Base-by-base conservation (phyloP, 805 yeast species). In the Lipomyces yamadae region DNA sequence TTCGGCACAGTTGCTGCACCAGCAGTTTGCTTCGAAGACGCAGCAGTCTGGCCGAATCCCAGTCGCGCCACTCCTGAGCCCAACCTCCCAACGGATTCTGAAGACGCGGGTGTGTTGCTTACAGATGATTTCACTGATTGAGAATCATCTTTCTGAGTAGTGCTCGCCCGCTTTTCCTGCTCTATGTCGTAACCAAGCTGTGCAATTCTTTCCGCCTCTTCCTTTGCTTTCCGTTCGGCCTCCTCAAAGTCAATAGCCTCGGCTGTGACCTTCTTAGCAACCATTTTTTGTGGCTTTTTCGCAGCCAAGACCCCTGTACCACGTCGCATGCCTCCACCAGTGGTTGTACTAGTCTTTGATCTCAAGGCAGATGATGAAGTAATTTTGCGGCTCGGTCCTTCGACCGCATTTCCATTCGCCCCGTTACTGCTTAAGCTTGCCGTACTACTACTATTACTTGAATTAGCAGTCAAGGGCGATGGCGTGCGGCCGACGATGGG, bases 41-140 rank as follows among this genome's bases (percentile, higher is more conserved):
- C 87, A 60, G 82, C 84, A 4, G 87, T 85, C 96, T 92, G 93
- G 72, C 98, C 98, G 74, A 92, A 92, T 0, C 97, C 97, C 69
- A 92, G 81, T 76, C 85, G 89, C 67, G 95, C 95, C 76, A 91
- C 32, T 39, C 71, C 65, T 11, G 32, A 52, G 11, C 65, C 65
- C 24, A 67, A 35, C 29, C 65, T 34, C n/a, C 62, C 71, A 42
- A 60, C 61, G 3, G 66, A 62, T 10, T 52, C 69, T 2, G 62
- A n/a, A 29, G 45, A 62, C 13, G 67, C 42, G 6, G 64, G 55
- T 32, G 71, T 56, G 24, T 61, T 60, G 30, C 59, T 24, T 34
- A n/a, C 42, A 42, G 67, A 56, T 18, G 65, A 10, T 42, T 63
- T 62, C 18, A 61, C 58, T 8, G 29, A 13, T 10, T 34, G 35